phyloP scores from a whole-genome alignment of 495 filamentous ascomycete genomes.

The Tuber brumale region DNA sequence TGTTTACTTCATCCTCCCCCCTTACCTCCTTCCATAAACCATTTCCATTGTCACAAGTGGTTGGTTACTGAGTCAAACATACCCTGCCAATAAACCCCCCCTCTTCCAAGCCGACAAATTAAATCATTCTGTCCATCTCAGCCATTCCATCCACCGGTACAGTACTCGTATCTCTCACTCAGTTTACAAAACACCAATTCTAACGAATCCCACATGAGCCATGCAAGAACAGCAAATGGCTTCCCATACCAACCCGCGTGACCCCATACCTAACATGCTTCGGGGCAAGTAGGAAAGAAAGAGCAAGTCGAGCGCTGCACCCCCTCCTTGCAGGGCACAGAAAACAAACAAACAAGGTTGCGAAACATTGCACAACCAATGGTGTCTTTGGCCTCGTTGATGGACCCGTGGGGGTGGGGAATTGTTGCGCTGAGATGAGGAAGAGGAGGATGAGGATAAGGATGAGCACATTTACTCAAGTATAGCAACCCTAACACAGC shows the following conservation, averaged over 20 bases:
- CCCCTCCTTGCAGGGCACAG: not conserved
- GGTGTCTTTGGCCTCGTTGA: not conserved
- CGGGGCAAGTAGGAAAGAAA: not conserved
- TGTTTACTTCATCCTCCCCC: no score
- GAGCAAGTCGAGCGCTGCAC: not conserved
- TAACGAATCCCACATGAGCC: not conserved
- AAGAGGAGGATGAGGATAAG: not conserved
- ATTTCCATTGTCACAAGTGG: not conserved
- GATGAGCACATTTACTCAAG: not conserved
- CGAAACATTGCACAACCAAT: not conserved
- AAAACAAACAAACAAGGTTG: not conserved
- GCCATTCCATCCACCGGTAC: not conserved
- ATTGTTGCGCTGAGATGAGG: not conserved
- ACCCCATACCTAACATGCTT: not conserved
- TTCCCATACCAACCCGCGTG: not conserved
- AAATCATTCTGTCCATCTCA: not conserved
- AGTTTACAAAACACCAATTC: not conserved
- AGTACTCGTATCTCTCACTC: not conserved
- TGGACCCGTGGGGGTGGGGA: not conserved
- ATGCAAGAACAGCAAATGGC: not conserved
- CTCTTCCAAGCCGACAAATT: not conserved
- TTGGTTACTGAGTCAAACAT: not conserved
- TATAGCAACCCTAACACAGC: not conserved
- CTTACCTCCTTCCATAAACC: not conserved
- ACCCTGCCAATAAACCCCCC: not conserved